phyloP scores from a whole-genome alignment of 164 flowering plant genomes.

The Cinnamomum micranthum region DNA sequence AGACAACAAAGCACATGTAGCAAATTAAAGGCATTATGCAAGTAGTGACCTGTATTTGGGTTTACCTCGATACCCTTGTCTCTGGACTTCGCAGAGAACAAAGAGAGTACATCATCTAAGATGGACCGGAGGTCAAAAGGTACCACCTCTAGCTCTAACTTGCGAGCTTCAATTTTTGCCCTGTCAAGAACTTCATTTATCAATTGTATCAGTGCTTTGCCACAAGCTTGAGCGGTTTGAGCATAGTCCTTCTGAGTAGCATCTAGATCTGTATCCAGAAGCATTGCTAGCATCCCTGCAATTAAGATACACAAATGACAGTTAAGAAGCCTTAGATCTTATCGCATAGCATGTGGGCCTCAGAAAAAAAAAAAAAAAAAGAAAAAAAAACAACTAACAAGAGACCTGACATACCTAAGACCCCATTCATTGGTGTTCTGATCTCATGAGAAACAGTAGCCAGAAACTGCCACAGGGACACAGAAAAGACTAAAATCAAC shows the following conservation, averaged over 20 bases:
- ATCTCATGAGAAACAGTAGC: slow-evolving; percentile 99
- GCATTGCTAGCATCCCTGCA: slow-evolving; percentile 86
- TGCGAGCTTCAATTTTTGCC: slow-evolving; percentile 93
- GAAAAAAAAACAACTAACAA: background rate
- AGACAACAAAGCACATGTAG: background rate
- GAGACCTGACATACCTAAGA: slow-evolving; percentile 56
- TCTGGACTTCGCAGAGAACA: slow-evolving; percentile 84
- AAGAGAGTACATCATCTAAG: slow-evolving; percentile 82
- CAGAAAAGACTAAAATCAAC: slow-evolving; percentile 6
- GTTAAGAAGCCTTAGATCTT: background rate
- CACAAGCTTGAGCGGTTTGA: slow-evolving; percentile 90
- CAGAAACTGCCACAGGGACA: slow-evolving; percentile 59
- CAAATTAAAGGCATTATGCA: background rate
- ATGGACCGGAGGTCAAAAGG: slow-evolving; percentile 70
- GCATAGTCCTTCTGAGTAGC: slow-evolving; percentile 78
- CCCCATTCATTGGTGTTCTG: slow-evolving; percentile 96
- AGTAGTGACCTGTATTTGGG: background rate
- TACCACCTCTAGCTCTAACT: slow-evolving; percentile 77
- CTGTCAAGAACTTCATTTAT: slow-evolving; percentile 95
- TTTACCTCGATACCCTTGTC: slow-evolving; percentile 80
- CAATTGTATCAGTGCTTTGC: slow-evolving; percentile 71
- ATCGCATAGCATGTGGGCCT: background rate
- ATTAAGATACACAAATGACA: background rate
- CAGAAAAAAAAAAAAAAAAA: too few relatives aligned
- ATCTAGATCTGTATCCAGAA: slow-evolving; percentile 72